Conservation (phyloP, 371 early-diverging fungal species). For the Mucor saturninus region DNA sequence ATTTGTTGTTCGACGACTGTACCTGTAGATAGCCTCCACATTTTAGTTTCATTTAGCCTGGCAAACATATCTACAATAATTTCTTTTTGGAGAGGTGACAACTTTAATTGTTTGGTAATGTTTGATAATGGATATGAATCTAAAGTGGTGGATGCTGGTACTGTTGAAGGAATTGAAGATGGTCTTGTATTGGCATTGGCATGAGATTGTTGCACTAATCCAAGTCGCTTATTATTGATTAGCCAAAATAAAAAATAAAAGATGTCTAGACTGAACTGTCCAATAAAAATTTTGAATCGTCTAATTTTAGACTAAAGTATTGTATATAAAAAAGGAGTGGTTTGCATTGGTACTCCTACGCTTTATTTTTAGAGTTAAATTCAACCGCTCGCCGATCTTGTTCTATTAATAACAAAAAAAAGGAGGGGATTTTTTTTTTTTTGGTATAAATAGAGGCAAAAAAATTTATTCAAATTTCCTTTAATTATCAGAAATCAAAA, state of each 20-base stretch:
- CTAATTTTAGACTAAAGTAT: not conserved
- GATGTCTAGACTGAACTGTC: too few species aligned
- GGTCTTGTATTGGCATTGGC: too few species aligned
- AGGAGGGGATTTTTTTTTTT: constrained; percentile 5
- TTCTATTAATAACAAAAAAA: constrained; percentile 13
- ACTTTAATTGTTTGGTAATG: too few species aligned
- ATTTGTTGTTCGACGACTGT: constrained; percentile 15
- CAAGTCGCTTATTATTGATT: too few species aligned
- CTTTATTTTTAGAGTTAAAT: constrained; percentile 7
- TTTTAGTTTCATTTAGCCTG: constrained; percentile 13
- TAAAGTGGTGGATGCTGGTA: too few species aligned
- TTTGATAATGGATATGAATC: too few species aligned
- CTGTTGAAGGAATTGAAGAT: too few species aligned
- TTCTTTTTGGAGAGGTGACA: too few species aligned
- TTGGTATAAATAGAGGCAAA: constrained; percentile 1
- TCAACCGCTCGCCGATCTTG: constrained; percentile 3
- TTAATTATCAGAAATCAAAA: not conserved
- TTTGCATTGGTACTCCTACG: constrained; percentile 6
- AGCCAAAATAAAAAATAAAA: not conserved
- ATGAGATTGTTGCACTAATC: too few species aligned
- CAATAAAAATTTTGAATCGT: not conserved
- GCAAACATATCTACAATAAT: not conserved
- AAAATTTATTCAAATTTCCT: not conserved
- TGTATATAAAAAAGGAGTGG: constrained; percentile 3
- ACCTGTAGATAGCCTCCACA: constrained; percentile 19